Percentiles rank a stretch among this genome's conserved stretches.
These are phyloP conservation scores for Euphrasia arctica DNA, from an alignment of 305 asterid species.

Conservation along the genomic window DNA sequence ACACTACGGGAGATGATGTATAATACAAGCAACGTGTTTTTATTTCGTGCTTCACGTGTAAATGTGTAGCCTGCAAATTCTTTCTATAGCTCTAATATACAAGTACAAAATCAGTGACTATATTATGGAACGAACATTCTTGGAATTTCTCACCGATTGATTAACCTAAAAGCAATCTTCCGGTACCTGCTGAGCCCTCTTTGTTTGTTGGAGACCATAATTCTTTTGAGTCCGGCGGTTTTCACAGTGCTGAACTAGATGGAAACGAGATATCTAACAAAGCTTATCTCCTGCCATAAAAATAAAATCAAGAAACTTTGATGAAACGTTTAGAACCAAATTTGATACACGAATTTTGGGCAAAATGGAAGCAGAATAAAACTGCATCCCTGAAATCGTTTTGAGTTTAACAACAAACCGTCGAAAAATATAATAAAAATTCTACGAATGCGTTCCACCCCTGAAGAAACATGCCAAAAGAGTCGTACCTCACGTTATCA, in stretches of 20 bases:
- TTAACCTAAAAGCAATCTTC: not conserved
- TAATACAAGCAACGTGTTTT: no score
- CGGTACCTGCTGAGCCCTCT: not conserved
- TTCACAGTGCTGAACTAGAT: not conserved
- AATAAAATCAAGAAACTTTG: not conserved
- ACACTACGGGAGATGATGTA: no score
- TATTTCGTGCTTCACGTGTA: no score
- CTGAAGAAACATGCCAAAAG: not conserved
- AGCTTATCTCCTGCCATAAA: not conserved
- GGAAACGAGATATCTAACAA: not conserved
- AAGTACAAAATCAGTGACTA: no score
- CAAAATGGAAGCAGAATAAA: no score
- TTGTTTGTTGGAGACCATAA: not conserved
- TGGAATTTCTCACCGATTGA: not conserved
- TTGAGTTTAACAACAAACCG: no score
- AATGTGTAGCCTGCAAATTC: no score
- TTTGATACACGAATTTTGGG: no score
- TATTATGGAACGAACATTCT: no score
- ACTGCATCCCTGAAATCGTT: no score
- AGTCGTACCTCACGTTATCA: slow-evolving; percentile 28
- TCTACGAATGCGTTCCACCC: not conserved
- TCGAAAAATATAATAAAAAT: not conserved
- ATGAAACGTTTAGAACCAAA: not conserved
- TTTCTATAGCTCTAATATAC: no score
- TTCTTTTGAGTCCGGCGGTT: not conserved